phyloP scores from a whole-genome alignment of 2,329 filamentous ascomycete genomes.

The Chaetomium strumarium region DNA sequence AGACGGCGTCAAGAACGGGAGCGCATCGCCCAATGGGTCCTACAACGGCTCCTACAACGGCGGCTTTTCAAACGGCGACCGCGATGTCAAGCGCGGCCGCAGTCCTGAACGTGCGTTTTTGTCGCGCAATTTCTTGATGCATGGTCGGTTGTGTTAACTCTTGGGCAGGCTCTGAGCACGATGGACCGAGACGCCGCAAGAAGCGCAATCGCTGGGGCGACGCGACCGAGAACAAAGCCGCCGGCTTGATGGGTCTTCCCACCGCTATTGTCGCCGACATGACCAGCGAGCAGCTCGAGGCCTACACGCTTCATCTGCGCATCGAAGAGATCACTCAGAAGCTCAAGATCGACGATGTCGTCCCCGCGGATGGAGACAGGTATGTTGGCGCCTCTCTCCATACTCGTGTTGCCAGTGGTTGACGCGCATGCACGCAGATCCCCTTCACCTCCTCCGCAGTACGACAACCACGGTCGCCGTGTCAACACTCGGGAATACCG shows the following conservation, averaged over 20 bases:
- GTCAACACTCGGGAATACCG: conserved; percentile 98
- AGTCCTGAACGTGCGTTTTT: conserved; percentile 69
- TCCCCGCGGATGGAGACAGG: conserved; percentile 93
- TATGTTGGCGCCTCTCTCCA: conserved; percentile 42
- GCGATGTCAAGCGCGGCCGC: conserved; percentile 76
- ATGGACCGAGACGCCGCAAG: conserved; percentile 85
- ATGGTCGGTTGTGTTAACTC: no score
- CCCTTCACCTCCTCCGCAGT: conserved; percentile 90
- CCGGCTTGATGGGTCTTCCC: conserved; percentile 92
- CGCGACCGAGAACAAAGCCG: conserved; percentile 95
- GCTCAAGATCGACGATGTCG: conserved; percentile 97
- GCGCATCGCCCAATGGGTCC: conserved; percentile 17
- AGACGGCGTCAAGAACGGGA: conserved; percentile 11
- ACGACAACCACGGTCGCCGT: conserved; percentile 98
- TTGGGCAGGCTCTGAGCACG: conserved; percentile 47
- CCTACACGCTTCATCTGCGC: conserved; percentile 90
- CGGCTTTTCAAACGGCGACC: conserved; percentile 30
- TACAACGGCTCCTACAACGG: conserved; percentile 22
- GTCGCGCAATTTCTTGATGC: conserved; percentile 13
- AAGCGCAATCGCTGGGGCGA: conserved; percentile 99
- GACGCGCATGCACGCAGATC: conserved; percentile 54
- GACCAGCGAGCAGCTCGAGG: conserved; percentile 97
- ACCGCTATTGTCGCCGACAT: conserved; percentile 96
- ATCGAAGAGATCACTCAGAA: conserved; percentile 99
- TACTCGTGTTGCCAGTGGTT: conserved; percentile 8